Conservation (phyloP, 768 basidiomycete genomes). For the Podaxis sp. region DNA sequence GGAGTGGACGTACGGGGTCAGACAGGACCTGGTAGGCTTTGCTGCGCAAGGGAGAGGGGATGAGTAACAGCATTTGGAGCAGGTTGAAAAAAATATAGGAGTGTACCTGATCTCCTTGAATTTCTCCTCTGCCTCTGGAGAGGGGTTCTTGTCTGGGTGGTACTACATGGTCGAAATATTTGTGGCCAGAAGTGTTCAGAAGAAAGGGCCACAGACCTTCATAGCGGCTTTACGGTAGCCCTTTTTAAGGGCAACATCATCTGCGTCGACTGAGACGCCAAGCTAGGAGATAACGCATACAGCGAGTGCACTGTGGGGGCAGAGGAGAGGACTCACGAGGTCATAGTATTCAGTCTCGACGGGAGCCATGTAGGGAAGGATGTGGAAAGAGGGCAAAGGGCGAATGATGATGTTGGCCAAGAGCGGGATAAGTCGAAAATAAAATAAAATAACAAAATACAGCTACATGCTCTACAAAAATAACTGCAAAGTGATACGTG, state of each 20-base stretch:
- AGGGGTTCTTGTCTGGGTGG: conserved; percentile 94
- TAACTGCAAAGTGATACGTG: neutral
- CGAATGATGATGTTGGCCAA: neutral
- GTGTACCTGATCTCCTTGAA: conserved; percentile 93
- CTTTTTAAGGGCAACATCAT: conserved; percentile 86
- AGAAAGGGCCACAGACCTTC: conserved; percentile 53
- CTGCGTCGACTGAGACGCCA: conserved; percentile 67
- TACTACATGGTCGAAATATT: conserved; percentile 47
- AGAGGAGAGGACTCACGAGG: conserved; percentile 48
- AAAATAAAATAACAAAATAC: neutral
- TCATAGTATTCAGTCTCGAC: conserved; percentile 91
- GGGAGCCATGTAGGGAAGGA: conserved; percentile 60
- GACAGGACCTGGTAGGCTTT: conserved; percentile 96
- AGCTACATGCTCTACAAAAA: neutral
- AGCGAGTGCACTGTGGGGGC: neutral
- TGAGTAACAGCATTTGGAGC: neutral
- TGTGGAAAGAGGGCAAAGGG: conserved; percentile 9
- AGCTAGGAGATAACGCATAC: conserved; percentile 44
- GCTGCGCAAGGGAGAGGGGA: conserved; percentile 35
- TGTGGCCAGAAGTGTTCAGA: conserved; percentile 1
- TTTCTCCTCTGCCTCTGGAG: conserved; percentile 90
- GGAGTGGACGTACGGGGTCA: conserved; percentile 58
- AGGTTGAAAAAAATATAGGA: neutral
- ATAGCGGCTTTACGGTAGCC: conserved; percentile 94
- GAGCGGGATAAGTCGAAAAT: neutral